phyloP scores from a whole-genome alignment of 805 yeast species.

The Sungouiella blattae region DNA sequence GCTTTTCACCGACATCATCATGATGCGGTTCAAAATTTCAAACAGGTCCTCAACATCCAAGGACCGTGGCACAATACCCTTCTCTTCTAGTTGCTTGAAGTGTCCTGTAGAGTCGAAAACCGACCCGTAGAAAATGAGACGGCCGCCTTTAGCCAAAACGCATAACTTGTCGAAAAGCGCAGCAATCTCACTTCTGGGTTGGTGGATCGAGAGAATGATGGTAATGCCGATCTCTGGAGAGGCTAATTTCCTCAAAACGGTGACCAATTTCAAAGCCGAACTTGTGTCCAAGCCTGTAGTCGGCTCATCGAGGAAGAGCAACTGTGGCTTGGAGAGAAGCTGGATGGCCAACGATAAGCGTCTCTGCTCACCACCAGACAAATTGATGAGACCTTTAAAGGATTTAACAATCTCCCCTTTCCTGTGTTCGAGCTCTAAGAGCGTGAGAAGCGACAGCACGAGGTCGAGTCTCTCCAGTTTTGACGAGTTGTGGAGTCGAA shows the following conservation, averaged over 20 bases:
- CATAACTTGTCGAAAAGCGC: constrained; percentile 64
- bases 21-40: constrained; percentile 11
- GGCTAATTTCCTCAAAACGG: constrained; percentile 50
- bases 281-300: constrained; percentile 84
- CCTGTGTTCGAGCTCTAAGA: constrained; percentile 64
- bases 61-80: constrained; percentile 8
- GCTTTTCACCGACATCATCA: constrained; percentile 17
- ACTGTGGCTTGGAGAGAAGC: constrained; percentile 68
- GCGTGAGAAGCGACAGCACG: constrained; percentile 58
- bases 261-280: constrained; percentile 63
- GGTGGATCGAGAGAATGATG: constrained; percentile 74
- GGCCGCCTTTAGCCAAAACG: constrained; percentile 60
- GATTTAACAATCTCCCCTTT: constrained; percentile 55
- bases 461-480: constrained; percentile 43
- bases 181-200: constrained; percentile 77
- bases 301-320: constrained; percentile 80
- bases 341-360: constrained; percentile 77
- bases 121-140: constrained; percentile 44
- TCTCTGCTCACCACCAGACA: constrained; percentile 85
- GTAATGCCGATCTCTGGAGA: constrained; percentile 59
- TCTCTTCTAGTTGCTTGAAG: constrained; percentile 31
- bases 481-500: constrained; percentile 53
- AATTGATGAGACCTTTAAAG: constrained; percentile 48
- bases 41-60: constrained; percentile 9
- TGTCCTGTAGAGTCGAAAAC: constrained; percentile 42